Conservation (phyloP, 805 yeast species). For the Clavispora fructus region DNA sequence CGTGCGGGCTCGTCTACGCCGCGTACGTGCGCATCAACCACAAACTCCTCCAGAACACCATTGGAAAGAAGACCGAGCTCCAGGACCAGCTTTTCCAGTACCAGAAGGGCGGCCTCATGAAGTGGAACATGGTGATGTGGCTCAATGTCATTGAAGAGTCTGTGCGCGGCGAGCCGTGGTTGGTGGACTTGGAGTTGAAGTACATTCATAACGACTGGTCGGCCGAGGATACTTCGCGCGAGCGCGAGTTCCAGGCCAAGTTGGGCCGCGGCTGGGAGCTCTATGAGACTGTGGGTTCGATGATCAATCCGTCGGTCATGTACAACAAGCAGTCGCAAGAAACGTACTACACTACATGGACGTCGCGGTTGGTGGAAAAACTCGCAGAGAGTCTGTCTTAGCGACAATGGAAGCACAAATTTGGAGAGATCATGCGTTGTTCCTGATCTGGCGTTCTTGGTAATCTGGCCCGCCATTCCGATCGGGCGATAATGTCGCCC, state of each 20-base stretch:
- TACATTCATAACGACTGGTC: constrained; percentile 31
- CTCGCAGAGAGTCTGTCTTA: background rate
- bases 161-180: constrained; percentile 59
- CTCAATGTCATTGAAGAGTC: constrained; percentile 48
- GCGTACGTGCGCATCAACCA: constrained; percentile 54
- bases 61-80: constrained; percentile 46
- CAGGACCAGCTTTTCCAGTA: constrained; percentile 46
- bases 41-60: constrained; percentile 36
- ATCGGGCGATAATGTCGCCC: too few species aligned
- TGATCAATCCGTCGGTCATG: constrained; percentile 28
- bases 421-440: too few species aligned
- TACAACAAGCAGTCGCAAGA: constrained; percentile 26
- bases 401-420: too few species aligned
- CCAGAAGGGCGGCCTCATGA: constrained; percentile 50
- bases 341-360: constrained; percentile 31
- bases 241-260: constrained; percentile 24
- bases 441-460: too few species aligned
- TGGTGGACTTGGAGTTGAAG: constrained; percentile 45
- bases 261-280: constrained; percentile 30
- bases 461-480: too few species aligned
- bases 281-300: constrained; percentile 27
- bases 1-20: constrained; percentile 61
- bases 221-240: constrained; percentile 14
- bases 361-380: constrained; percentile 9
- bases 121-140: constrained; percentile 49